phyloP scores from a whole-genome alignment of 148 eudicot genomes.

The Cornus florida region DNA sequence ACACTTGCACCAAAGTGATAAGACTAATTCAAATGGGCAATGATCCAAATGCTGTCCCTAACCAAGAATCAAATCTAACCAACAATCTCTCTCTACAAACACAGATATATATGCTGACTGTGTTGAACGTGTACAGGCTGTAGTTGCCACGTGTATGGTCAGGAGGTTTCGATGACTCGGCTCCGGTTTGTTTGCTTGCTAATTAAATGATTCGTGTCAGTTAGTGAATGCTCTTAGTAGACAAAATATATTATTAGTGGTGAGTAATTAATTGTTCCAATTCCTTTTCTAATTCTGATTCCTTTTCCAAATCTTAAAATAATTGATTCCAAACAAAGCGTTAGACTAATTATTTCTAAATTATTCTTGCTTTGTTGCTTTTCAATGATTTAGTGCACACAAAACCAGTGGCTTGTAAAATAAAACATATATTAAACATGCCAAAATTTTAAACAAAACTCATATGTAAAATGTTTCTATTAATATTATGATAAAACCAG shows the following conservation, averaged over 20 bases:
- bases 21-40: background rate
- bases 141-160: conserved; percentile 9
- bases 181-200: background rate
- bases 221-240: background rate
- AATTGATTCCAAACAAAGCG: no score
- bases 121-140: background rate
- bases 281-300: no score
- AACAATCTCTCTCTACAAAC: background rate
- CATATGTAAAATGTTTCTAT: no score
- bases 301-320: no score
- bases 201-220: conserved; percentile 1
- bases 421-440: no score
- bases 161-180: conserved; percentile 11
- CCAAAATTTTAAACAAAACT: no score
- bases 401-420: no score
- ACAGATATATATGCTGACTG: background rate
- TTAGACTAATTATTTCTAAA: background rate
- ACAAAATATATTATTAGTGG: no score
- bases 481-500: no score
- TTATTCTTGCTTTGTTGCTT: no score
- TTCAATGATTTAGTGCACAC: background rate
- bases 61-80: background rate
- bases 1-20: background rate
- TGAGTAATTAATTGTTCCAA: no score
- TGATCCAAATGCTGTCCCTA: background rate